Evolutionary conservation across 106 monocot genomes (phyloP), one percentile per base, ranked within the genome.

Genomic region (Triglochin maritima): DNA sequence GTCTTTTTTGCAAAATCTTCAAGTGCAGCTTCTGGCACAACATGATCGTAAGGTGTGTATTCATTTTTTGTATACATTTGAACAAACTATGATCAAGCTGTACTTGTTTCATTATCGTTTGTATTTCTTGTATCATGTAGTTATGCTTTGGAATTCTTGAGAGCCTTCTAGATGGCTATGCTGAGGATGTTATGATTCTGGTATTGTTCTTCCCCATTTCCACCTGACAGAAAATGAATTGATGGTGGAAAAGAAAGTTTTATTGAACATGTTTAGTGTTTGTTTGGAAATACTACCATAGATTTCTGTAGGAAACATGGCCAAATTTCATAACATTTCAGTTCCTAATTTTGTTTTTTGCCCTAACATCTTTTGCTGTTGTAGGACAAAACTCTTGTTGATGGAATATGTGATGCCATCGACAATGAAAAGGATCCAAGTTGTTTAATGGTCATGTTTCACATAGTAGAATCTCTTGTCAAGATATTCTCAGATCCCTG

Each of bases 351-450:
- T 52, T 52, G 52, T 52, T 8, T 52, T 8, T 8, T 52, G 52
- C 52, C 52, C 52, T 29, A 29, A 29, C 29, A 29, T 29, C 29
- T 29, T 29, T 29, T 29, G 1, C 29, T 74, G 15, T 42, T 77
- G 55, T 69, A 96, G 96, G 96, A 77, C 70, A 78, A 84, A 65
- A 71, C 84, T 9, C 79, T 88, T 71, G 62, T 91, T 70, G 73
- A 78, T 81, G 83, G 84, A 47, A 81, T 96, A 68, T 78, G 81
- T 74, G 82, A 83, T 69, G 87, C 96, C 49, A 82, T 96, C 74
- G 96, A 96, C 77, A 76, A 81, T 76, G 96, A 96, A 78, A 96
- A 83, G 64, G 88, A 96, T 72, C 96, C 96, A 56, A 65, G 66
- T 47, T 96, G 96, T 72, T 84, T 96, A 73, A 73, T 84, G 64